Conservation (phyloP, 1,139 yeast genomes). For the Blastobotrys petasosporus region DNA sequence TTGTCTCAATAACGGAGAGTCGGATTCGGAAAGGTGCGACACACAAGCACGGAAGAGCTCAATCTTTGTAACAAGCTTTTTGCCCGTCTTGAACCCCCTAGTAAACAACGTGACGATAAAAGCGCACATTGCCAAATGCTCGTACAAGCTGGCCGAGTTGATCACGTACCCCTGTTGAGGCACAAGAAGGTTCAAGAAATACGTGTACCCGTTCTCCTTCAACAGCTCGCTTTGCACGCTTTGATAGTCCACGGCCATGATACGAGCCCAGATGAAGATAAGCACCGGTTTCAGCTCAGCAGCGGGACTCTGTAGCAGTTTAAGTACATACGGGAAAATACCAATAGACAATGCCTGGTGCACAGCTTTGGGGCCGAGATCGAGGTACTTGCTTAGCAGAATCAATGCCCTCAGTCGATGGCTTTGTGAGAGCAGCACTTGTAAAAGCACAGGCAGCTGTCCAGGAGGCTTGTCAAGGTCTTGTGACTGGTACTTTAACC, state of each 20-base stretch:
- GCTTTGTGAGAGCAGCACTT: conserved; percentile 86
- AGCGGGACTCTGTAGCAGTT: conserved; percentile 88
- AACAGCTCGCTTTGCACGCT: conserved; percentile 89
- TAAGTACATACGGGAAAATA: conserved; percentile 89
- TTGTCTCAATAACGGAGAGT: conserved; percentile 79
- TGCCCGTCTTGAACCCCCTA: conserved; percentile 74
- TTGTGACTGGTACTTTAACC: conserved; percentile 88
- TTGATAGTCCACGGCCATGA: conserved; percentile 89
- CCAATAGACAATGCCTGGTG: conserved; percentile 89
- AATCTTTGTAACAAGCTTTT: conserved; percentile 67
- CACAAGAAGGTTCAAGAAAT: conserved; percentile 70
- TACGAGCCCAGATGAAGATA: conserved; percentile 95
- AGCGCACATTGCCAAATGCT: conserved; percentile 94
- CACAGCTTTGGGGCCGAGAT: conserved; percentile 97
- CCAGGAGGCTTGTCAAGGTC: conserved; percentile 75
- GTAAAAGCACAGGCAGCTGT: conserved; percentile 88
- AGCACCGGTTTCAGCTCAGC: conserved; percentile 91
- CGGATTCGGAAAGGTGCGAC: conserved; percentile 61
- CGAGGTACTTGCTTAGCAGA: conserved; percentile 75
- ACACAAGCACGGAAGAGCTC: conserved; percentile 68
- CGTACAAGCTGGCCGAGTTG: conserved; percentile 40
- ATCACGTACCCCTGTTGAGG: conserved; percentile 40
- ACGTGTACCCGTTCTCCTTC: conserved; percentile 85
- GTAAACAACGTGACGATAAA: conserved; percentile 81
- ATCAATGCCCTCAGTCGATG: conserved; percentile 88